Percentiles rank a stretch among this genome's conserved stretches.
These are phyloP conservation scores for Iris macrosiphon DNA, from an alignment of 106 monocot species.

Conservation along the genomic window DNA sequence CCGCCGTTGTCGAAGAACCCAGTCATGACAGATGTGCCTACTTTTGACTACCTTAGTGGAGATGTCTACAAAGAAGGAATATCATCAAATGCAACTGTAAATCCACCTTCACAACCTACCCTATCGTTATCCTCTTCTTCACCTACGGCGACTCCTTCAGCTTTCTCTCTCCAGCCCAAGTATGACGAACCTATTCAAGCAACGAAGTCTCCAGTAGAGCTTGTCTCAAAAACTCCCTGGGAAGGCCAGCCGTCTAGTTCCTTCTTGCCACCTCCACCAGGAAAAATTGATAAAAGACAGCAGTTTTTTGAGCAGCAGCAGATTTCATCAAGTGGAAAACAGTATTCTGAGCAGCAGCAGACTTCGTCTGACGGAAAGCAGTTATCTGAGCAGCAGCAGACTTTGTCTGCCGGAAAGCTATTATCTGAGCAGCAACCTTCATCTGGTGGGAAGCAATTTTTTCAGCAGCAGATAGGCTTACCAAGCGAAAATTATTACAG, in stretches of 20 bases:
- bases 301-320: conserved; percentile 59
- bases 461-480: conserved; percentile 10
- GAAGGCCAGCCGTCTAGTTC: conserved; percentile 22
- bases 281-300: conserved; percentile 67
- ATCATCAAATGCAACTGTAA: conserved; percentile 10
- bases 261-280: conserved; percentile 63
- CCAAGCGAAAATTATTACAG: conserved; percentile 11
- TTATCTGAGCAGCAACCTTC: too few relatives aligned
- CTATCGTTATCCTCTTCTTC: not conserved
- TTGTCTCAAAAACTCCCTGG: conserved; percentile 41
- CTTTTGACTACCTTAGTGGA: conserved; percentile 23
- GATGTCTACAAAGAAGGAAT: conserved; percentile 19
- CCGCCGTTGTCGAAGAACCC: conserved; percentile 24
- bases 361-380: conserved; percentile 8
- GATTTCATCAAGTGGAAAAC: conserved; percentile 27
- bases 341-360: conserved; percentile 52
- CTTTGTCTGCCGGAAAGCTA: too few relatives aligned
- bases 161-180: conserved; percentile 1
- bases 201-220: conserved; percentile 6
- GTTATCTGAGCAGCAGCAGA: too few relatives aligned
- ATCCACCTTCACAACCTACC: conserved; percentile 17
- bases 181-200: conserved; percentile 10
- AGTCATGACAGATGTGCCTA: not conserved
- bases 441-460: conserved; percentile 20
- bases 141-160: not conserved